Percentiles rank a stretch among this genome's conserved stretches.
Evolutionary conservation across 2,329 filamentous ascomycete genomes (phyloP).

Genomic region (Penicillium glabrum): DNA sequence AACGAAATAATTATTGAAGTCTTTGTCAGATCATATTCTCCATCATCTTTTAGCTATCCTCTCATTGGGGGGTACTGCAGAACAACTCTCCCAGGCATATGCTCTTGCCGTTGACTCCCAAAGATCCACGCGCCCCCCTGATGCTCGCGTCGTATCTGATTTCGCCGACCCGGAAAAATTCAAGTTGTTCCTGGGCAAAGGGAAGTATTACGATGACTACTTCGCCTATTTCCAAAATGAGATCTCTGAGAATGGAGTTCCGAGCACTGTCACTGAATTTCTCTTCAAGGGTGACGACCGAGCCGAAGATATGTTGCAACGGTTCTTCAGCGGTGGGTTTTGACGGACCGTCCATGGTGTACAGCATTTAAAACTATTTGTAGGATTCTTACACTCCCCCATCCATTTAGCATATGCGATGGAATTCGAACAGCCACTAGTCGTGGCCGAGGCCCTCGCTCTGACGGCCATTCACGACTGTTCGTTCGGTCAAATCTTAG

Average conservation of each 20-base stretch:
- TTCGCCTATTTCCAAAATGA: constrained; percentile 24
- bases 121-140: constrained; percentile 4
- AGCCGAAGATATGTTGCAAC: constrained; percentile 21
- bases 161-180: constrained; percentile 8
- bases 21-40: constrained; percentile 25
- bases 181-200: constrained; percentile 7
- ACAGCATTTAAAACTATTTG: not conserved
- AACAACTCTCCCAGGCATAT: constrained; percentile 19
- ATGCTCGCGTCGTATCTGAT: constrained; percentile 7
- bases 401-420: constrained; percentile 18
- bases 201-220: constrained; percentile 18
- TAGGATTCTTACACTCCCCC: constrained; percentile 15
- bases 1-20: not conserved
- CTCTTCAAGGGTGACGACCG: constrained; percentile 21
- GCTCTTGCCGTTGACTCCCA: constrained; percentile 22
- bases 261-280: constrained; percentile 20
- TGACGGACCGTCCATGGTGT: too few species aligned
- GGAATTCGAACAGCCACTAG: constrained; percentile 15
- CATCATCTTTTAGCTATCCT: constrained; percentile 25
- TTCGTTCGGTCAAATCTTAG: constrained; percentile 9
- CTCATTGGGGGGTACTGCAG: constrained; percentile 19
- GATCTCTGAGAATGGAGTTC: constrained; percentile 16
- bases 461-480: constrained; percentile 13
- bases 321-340: constrained; percentile 15
- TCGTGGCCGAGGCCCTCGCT: constrained; percentile 15